Evolutionary conservation across 305 asterid species (phyloP), one percentile per base, ranked within the genome.

Genomic region (Rubia occidens): DNA sequence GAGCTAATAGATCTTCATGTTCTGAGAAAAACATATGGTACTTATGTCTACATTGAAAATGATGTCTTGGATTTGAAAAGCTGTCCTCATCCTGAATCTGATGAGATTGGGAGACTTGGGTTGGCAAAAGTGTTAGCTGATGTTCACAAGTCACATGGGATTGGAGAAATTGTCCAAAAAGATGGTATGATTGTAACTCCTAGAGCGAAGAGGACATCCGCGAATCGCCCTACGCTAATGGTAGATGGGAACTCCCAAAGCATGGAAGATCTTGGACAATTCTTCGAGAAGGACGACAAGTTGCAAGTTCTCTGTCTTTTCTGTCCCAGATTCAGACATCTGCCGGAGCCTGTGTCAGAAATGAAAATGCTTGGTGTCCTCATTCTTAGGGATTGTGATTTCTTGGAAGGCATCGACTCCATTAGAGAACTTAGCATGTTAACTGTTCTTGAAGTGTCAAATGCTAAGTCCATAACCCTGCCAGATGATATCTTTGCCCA

Each of bases 391-490:
- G 83, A 78, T 42, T 84, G 88, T 49, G 69, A 74, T 24, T 84
- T 77, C 66, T 37, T 79, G 21, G 43, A 37, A 32, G 47, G 18
- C 21, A 54, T 77, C 21, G 56, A 68, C 3, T n/a, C 6, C 21
- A 68, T 73, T 60, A 66, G 64, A 32, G 35, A 32, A 29, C 70
- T 67, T 29, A 29, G n/a, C 9, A 26, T 32, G 51, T 68, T 83
- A n/a, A 56, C 62, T 21, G 78, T 79, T 77, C 76, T 83, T 67
- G 85, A 83, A 72, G 70, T 83, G 37, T 83, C 88, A 3, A 80
- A 79, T 62, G 75, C 84, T 13, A 69, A 65, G 20, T 54, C 58
- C n/a, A 4, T 83, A 43, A 26, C 61, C 0, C 45, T 83, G 20
- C 82, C 82, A 3, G 64, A 68, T 17, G 11, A 43, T 7, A 17